A percentile compares a stretch with the other conserved stretches of the same genome.
phyloP scores from a whole-genome alignment of 768 basidiomycete genomes.

The Tulasnella sp. region DNA sequence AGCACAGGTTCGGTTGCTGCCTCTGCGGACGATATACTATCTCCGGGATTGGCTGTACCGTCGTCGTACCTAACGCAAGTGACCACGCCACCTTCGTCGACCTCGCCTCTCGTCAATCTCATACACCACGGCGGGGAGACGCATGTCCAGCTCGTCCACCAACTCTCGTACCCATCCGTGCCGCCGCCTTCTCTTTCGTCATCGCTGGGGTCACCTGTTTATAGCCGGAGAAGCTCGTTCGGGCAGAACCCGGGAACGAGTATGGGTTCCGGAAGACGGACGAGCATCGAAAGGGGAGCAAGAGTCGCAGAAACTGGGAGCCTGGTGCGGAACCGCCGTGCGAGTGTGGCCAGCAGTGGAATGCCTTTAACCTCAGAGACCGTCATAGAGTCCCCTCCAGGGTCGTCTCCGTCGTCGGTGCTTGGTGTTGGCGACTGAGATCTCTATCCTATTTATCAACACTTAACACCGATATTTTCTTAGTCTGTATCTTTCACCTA shows the following conservation, averaged over 20 bases:
- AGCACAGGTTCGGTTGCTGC: constrained; percentile 14
- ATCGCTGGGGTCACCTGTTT: constrained; percentile 66
- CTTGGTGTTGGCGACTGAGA: neutral
- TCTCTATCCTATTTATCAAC: too few relatives aligned
- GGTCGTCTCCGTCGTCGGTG: constrained; percentile 13
- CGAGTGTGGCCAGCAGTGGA: neutral
- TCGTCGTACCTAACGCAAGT: constrained; percentile 58
- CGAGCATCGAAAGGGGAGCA: constrained; percentile 56
- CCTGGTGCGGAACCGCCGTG: constrained; percentile 36
- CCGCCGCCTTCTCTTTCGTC: constrained; percentile 79
- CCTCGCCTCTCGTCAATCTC: constrained; percentile 42
- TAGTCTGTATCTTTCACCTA: neutral
- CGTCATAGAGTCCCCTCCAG: constrained; percentile 1
- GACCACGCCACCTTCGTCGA: constrained; percentile 71
- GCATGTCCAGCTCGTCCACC: constrained; percentile 40
- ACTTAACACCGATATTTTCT: neutral
- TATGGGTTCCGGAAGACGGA: constrained; percentile 37
- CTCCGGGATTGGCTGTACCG: constrained; percentile 41
- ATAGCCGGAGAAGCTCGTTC: constrained; percentile 39
- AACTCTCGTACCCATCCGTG: constrained; percentile 73
- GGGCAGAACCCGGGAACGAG: constrained; percentile 33
- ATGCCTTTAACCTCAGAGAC: constrained; percentile 10
- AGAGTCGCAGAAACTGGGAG: constrained; percentile 67
- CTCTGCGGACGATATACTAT: neutral
- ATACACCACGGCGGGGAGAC: constrained; percentile 28